A percentile compares a stretch with the other conserved stretches of the same genome.
Conservation (phyloP, 2,329 filamentous ascomycete genomes). For the Atkinsonella hypoxylon region DNA sequence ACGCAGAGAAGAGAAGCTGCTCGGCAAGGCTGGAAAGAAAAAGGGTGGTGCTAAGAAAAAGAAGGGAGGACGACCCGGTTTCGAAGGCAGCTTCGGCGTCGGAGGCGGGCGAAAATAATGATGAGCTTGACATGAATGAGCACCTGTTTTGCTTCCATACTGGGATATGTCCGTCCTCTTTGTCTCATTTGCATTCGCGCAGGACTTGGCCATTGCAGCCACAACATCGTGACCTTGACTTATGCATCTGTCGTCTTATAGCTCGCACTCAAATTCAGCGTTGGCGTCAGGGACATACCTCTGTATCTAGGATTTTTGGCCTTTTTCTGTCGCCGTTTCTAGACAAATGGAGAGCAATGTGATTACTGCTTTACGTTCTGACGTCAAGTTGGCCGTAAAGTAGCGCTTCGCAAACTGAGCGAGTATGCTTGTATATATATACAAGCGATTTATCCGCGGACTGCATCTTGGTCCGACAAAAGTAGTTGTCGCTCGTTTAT, state of each 20-base stretch:
- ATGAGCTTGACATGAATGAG: background rate
- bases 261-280: background rate
- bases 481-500: too few species aligned
- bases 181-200: background rate
- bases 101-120: constrained; percentile 37
- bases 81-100: constrained; percentile 55
- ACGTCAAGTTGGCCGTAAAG: too few species aligned
- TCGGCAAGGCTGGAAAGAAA: constrained; percentile 47
- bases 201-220: background rate
- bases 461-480: too few species aligned
- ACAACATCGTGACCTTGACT: background rate
- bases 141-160: background rate
- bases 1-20: constrained; percentile 59
- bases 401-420: too few species aligned
- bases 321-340: background rate
- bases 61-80: constrained; percentile 49
- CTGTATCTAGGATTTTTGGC: background rate
- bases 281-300: constrained; percentile 1
- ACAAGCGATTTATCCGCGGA: too few species aligned
- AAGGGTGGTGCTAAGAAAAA: constrained; percentile 34
- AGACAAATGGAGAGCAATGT: background rate
- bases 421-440: too few species aligned
- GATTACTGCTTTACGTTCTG: too few species aligned
- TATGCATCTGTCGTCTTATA: background rate
- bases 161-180: background rate